Conservation (phyloP, 805 yeast species). For the Saccharomyces cerevisiae region DNA sequence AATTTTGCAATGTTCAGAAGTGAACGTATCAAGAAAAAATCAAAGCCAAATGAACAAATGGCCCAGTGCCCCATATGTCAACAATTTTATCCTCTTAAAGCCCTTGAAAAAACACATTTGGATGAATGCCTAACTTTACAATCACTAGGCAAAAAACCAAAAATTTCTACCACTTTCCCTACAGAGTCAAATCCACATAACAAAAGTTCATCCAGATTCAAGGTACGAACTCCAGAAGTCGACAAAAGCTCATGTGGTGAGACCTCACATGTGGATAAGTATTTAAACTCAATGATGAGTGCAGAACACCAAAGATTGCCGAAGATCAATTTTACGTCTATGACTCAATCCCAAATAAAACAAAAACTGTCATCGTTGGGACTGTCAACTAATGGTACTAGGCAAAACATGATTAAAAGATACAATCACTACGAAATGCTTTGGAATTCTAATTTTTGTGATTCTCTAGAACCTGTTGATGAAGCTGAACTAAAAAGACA, state of each 20-base stretch:
- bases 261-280: constrained; percentile 14
- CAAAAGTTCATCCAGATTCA: background rate
- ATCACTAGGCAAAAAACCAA: constrained; percentile 7
- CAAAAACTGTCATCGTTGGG: constrained; percentile 47
- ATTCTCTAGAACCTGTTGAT: constrained; percentile 55
- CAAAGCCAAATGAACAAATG: constrained; percentile 7
- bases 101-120: constrained; percentile 51
- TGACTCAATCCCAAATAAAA: constrained; percentile 52
- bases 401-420: constrained; percentile 56
- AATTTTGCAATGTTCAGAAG: constrained; percentile 1
- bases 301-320: constrained; percentile 38
- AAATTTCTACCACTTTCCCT: background rate
- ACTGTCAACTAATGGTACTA: constrained; percentile 55
- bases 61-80: constrained; percentile 67
- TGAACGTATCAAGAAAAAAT: constrained; percentile 8
- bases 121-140: constrained; percentile 45
- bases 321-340: constrained; percentile 54
- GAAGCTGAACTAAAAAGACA: constrained; percentile 47
- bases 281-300: constrained; percentile 34
- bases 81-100: constrained; percentile 43
- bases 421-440: constrained; percentile 69
- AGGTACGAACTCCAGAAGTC: background rate
- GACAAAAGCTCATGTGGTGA: background rate
- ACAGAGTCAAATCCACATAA: background rate
- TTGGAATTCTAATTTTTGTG: constrained; percentile 70